These are phyloP conservation scores for Oryza meridionalis DNA, from an alignment of 176 grass and related monocot genomes.

Conservation along the genomic window DNA sequence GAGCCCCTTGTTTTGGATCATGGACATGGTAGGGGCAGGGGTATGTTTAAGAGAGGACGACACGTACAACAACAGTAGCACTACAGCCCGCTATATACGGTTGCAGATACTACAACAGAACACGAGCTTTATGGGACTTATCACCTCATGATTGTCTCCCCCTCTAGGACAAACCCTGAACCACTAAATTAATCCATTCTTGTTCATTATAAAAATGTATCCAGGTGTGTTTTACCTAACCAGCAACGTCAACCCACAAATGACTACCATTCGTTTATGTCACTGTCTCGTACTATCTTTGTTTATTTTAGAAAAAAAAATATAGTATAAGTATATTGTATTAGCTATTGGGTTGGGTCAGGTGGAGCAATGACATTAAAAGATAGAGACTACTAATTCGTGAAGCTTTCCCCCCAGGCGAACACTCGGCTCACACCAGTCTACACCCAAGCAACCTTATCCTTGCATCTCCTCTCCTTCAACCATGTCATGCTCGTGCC, in stretches of 20 bases:
- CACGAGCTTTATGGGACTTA: conserved; percentile 61
- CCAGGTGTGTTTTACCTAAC: conserved; percentile 34
- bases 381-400: too few species aligned
- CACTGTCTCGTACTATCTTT: too few species aligned
- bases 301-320: too few species aligned
- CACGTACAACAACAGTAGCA: not conserved
- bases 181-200: conserved; percentile 16
- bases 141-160: conserved; percentile 65
- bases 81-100: conserved; percentile 1
- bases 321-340: too few species aligned
- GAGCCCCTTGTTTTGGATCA: conserved; percentile 36
- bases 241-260: conserved; percentile 20
- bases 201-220: not conserved
- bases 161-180: conserved; percentile 33
- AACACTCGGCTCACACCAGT: too few species aligned
- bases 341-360: too few species aligned
- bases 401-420: too few species aligned
- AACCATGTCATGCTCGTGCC: too few species aligned
- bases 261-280: not conserved
- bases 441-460: too few species aligned
- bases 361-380: too few species aligned
- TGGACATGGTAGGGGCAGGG: not conserved
- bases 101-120: not conserved
- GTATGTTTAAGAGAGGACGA: conserved; percentile 13
- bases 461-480: too few species aligned